Base-by-base conservation (phyloP, 2,329 filamentous ascomycete species). In the Thielaviopsis punctulata region DNA sequence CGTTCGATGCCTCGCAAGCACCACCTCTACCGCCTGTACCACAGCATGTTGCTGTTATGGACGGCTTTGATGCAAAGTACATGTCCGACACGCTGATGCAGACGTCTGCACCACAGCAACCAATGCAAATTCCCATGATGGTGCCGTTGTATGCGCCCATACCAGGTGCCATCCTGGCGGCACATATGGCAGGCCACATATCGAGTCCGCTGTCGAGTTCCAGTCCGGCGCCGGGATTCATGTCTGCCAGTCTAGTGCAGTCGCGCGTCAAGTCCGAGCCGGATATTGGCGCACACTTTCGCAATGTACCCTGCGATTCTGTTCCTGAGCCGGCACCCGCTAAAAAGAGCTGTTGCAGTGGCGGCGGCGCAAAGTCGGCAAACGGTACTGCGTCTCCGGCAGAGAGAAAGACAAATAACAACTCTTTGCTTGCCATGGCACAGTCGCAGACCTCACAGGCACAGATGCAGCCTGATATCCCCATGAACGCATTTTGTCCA, bases 391-490 rank as follows among this genome's bases (percentile, higher is more conserved):
- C 51, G 12, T 30, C 53, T 7, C 33, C 46, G 24, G 33, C 41
- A 15, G 13, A 43, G 13, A 24, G 39, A 5, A 27, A 30, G 19
- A 27, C 25, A 10, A 46, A 8, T 5, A 45, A 18, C 2, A n/a
- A 13, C 4, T 33, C 24, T n/a, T 23, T 33, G 25, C 10, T n/a
- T 3, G 9, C 27, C 7, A 48, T 22, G 22, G 8, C 46, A 8
- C 33, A 7, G 45, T 63, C 68, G 57, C 56, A 62, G 6, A 64
- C 66, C 2, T 69, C 67, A 46, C 64, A 65, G 36, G 52, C 63
- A 2, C 60, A 65, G 0, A 61, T 67, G 23, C 58, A 62, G 46
- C 62, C 70, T 59, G 61, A 64, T 1, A 65, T 67, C 49, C 63
- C 65, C 54, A 63, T 69, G 56, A 68, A 66, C 55, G 60, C 63